phyloP scores from a whole-genome alignment of 2,329 filamentous ascomycete genomes.

The Fusarium torreyae region DNA sequence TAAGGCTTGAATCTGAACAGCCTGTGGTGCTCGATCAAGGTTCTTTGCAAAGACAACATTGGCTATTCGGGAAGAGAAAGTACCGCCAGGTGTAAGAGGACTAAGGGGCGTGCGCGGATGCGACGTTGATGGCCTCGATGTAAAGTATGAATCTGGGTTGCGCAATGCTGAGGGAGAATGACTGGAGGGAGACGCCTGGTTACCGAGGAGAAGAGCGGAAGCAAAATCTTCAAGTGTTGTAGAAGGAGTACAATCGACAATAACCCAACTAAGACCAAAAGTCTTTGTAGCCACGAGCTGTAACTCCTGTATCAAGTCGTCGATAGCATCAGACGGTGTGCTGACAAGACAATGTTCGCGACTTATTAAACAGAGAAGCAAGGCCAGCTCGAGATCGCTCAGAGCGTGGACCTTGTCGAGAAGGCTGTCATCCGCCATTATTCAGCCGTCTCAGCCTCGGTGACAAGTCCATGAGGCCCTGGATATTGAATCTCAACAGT shows the following conservation, averaged over 20 bases:
- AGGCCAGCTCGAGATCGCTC: conserved; percentile 89
- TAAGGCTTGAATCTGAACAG: conserved; percentile 85
- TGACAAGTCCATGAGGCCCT: conserved; percentile 49
- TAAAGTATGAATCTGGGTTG: conserved; percentile 53
- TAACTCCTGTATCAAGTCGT: conserved; percentile 81
- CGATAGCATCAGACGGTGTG: conserved; percentile 73
- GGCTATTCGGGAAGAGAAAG: conserved; percentile 69
- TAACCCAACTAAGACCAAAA: conserved; percentile 79
- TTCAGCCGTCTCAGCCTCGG: conserved; percentile 43
- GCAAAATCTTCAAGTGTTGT: conserved; percentile 89
- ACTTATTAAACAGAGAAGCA: conserved; percentile 84
- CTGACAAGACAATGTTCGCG: conserved; percentile 92
- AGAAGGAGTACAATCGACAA: conserved; percentile 79
- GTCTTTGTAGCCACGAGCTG: conserved; percentile 78
- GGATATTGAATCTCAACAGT: conserved; percentile 9
- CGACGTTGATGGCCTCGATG: conserved; percentile 44
- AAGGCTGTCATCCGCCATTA: conserved; percentile 75
- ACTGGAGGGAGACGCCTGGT: conserved; percentile 42
- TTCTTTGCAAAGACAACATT: conserved; percentile 88
- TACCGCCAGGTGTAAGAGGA: conserved; percentile 49
- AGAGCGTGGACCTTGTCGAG: conserved; percentile 81
- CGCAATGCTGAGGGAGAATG: conserved; percentile 48
- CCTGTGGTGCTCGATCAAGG: conserved; percentile 79
- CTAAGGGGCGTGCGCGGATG: conserved; percentile 47
- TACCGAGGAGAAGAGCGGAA: conserved; percentile 72